A percentile compares a stretch with the other conserved stretches of the same genome.
Evolutionary conservation across 495 filamentous ascomycete species (phyloP).

Genomic region (Xylaria sp.): DNA sequence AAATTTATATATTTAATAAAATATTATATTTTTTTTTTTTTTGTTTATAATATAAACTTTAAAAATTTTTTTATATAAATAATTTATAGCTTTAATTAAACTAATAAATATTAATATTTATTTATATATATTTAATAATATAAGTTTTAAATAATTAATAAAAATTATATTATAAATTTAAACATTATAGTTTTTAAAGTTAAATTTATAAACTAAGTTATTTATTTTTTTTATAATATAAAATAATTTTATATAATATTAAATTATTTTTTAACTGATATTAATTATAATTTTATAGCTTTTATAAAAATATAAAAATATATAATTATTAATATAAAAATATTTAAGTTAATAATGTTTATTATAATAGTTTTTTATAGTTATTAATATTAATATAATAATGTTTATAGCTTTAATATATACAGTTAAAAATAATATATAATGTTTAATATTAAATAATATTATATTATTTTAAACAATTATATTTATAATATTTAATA

Average conservation of each 20-base stretch:
- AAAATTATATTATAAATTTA: background rate
- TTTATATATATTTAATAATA: too few species aligned
- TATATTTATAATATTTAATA: background rate
- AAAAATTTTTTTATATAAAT: too few species aligned
- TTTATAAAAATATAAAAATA: background rate
- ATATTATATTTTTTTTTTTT: background rate
- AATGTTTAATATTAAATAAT: background rate
- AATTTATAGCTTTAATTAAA: too few species aligned
- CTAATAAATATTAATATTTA: too few species aligned
- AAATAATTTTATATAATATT: background rate
- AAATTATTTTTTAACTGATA: background rate
- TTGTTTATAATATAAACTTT: background rate
- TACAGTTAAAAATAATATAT: too few species aligned
- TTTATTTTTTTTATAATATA: background rate
- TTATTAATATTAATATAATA: background rate
- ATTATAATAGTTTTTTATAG: background rate
- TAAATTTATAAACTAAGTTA: background rate
- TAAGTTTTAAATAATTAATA: too few species aligned
- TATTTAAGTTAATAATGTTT: background rate
- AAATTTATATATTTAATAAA: background rate
- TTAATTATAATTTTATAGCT: background rate
- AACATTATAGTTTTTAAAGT: background rate
- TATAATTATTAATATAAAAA: background rate
- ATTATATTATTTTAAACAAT: background rate
- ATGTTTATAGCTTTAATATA: background rate